Conservation (phyloP, 1,284 basidiomycete species). For the Stygiomarasmius scandens region DNA sequence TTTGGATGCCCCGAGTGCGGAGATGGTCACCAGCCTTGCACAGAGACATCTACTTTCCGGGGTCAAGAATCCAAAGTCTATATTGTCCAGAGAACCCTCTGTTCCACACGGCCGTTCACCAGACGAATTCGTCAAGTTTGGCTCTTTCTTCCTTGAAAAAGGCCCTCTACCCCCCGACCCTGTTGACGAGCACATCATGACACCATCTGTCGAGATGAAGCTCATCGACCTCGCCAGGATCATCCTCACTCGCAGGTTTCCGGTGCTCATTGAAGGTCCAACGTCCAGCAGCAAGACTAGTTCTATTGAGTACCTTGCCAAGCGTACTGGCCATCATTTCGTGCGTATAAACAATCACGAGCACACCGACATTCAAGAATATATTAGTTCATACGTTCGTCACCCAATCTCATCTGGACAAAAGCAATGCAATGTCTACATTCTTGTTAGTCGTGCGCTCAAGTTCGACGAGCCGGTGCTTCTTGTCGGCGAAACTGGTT, state of each 20-base stretch:
- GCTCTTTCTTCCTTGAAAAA: slow-evolving; percentile 88
- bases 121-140: slow-evolving; percentile 80
- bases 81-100: slow-evolving; percentile 71
- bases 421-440: slow-evolving; percentile 92
- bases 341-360: slow-evolving; percentile 99
- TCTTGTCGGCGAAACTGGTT: slow-evolving; percentile 97
- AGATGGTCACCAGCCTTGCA: slow-evolving; percentile 70
- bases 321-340: slow-evolving; percentile 92
- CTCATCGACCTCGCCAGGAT: slow-evolving; percentile 92
- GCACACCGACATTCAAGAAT: slow-evolving; percentile 99
- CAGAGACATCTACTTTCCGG: slow-evolving; percentile 81
- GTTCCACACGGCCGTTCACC: slow-evolving; percentile 45
- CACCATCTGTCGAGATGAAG: slow-evolving; percentile 95
- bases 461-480: slow-evolving; percentile 94
- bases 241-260: slow-evolving; percentile 87
- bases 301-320: slow-evolving; percentile 94
- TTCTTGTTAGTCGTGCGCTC: slow-evolving; percentile 84
- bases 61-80: slow-evolving; percentile 80
- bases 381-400: slow-evolving; percentile 90
- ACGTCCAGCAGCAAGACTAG: slow-evolving; percentile 98
- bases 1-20: slow-evolving; percentile 77
- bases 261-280: slow-evolving; percentile 96
- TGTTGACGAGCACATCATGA: slow-evolving; percentile 88
- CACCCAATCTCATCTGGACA: slow-evolving; percentile 82
- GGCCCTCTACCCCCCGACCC: slow-evolving; percentile 71